A percentile compares a stretch with the other conserved stretches of the same genome.
Conservation (phyloP, 2,329 filamentous ascomycete genomes). For the Balansia obtecta region DNA sequence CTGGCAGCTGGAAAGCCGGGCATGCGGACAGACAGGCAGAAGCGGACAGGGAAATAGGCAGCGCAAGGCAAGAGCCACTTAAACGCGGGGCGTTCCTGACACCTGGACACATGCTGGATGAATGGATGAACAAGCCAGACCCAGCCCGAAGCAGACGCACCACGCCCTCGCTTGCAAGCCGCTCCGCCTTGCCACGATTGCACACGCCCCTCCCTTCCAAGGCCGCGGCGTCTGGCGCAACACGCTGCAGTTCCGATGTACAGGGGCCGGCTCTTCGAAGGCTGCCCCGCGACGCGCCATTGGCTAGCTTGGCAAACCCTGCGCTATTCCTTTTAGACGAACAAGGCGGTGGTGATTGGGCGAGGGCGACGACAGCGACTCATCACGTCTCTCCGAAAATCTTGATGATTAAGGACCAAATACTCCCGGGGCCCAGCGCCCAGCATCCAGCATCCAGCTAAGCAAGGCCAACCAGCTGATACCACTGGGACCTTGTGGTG, state of each 20-base stretch:
- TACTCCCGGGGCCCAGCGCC: too few relatives aligned
- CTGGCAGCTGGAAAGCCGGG: not conserved
- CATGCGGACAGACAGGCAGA: not conserved
- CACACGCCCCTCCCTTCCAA: conserved; percentile 6
- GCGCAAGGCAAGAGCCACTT: conserved; percentile 12
- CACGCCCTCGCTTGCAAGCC: not conserved
- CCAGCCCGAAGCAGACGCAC: not conserved
- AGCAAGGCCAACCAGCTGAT: too few relatives aligned
- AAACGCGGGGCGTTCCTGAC: conserved; percentile 26
- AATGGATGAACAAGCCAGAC: too few relatives aligned
- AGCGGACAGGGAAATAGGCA: not conserved
- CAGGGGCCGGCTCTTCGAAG: conserved; percentile 15
- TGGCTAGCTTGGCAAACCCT: conserved; percentile 9
- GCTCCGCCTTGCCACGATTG: not conserved
- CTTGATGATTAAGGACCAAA: not conserved
- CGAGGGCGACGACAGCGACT: not conserved
- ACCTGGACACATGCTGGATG: conserved; percentile 6
- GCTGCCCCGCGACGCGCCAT: conserved; percentile 18
- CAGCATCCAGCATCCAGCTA: too few relatives aligned
- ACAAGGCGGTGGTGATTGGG: conserved; percentile 7
- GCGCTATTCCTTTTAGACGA: conserved; percentile 9
- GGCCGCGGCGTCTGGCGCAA: conserved; percentile 8
- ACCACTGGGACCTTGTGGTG: too few relatives aligned
- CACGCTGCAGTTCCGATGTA: conserved; percentile 20
- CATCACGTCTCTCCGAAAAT: not conserved